Base-by-base conservation (phyloP, 2,329 filamentous ascomycete species). In the Fusarium chuoi region DNA sequence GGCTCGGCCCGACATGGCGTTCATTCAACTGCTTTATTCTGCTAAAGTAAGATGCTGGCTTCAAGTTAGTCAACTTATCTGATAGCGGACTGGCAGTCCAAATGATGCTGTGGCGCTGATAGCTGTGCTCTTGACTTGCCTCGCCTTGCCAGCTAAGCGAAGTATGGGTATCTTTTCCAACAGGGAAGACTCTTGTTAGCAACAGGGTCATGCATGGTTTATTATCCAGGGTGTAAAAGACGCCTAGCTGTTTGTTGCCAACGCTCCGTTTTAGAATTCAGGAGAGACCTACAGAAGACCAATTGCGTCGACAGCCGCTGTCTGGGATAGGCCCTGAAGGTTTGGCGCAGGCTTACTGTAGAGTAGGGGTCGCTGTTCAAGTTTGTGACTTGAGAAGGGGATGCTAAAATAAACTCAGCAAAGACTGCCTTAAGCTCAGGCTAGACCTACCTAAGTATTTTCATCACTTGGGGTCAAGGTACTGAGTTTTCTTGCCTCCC, bases 371-470 rank as follows among this genome's bases (percentile, higher is more conserved):
- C 28, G 28, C 48, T 46, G 24, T 14, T 28, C 24, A 4, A 26
- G 24, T 4, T 41, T n/a, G 14, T 5, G 26, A 28, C 9, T 15
- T 26, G 13, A 4, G n/a, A 26, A 3, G 11, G 18, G n/a, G 42
- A 26, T 48, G 20, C 26, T 17, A 15, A 30, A 30, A 22, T 48
- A 17, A 22, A 48, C 6, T 15, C 3, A 28, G 26, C 20, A 28
- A 22, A 10, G 9, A 5, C 9, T 5, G 0, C 9, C 8, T 6
- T 28, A 8, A 4, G 0, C 4, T 17, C 28, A 0, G 13, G 6
- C 45, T 5, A 28, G 20, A 7, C 9, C 22, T 28, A 9, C 3
- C 18, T 15, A 28, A 22, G 7, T 48, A 30, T 48, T 30, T 48
- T 14, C 20, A 6, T 48, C 18, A 18, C 20, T 30, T 22, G 2